Evolutionary conservation across 306 rosid species (phyloP).

Genomic region (Boehmeria nivea): DNA sequence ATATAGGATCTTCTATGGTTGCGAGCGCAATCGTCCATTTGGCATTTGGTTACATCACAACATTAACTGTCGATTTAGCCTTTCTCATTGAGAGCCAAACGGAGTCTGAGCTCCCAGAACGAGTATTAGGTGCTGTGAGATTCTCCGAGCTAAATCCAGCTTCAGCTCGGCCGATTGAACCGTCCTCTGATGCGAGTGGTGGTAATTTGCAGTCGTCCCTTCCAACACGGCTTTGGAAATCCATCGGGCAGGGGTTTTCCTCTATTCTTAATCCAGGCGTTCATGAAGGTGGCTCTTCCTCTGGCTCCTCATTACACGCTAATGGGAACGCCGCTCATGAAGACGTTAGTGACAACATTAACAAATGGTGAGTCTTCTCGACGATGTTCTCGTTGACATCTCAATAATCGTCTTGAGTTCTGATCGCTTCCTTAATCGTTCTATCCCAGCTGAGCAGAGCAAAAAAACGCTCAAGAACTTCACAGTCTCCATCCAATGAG

Average conservation of each 20-base stretch:
- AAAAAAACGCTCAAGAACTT: too few relatives aligned
- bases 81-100: conserved; percentile 76
- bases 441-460: too few relatives aligned
- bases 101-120: conserved; percentile 78
- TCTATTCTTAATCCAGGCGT: conserved; percentile 52
- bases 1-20: conserved; percentile 84
- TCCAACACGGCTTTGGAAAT: conserved; percentile 60
- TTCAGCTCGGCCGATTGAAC: conserved; percentile 54
- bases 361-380: conserved; percentile 32
- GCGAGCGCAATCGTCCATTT: conserved; percentile 80
- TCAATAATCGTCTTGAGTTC: background rate
- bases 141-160: conserved; percentile 64
- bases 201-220: conserved; percentile 42
- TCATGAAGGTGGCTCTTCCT: conserved; percentile 45
- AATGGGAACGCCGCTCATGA: conserved; percentile 27
- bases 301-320: conserved; percentile 24
- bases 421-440: conserved; percentile 3
- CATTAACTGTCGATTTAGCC: conserved; percentile 73
- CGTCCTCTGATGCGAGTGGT: conserved; percentile 22
- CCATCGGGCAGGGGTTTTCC: conserved; percentile 67
- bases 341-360: conserved; percentile 21
- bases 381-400: background rate
- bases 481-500: too few relatives aligned
- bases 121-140: conserved; percentile 66
- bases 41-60: conserved; percentile 71